Evolutionary conservation across 2,329 filamentous ascomycete species (phyloP), one percentile per base, ranked within the genome.

Genomic region (Arthroderma uncinatum): DNA sequence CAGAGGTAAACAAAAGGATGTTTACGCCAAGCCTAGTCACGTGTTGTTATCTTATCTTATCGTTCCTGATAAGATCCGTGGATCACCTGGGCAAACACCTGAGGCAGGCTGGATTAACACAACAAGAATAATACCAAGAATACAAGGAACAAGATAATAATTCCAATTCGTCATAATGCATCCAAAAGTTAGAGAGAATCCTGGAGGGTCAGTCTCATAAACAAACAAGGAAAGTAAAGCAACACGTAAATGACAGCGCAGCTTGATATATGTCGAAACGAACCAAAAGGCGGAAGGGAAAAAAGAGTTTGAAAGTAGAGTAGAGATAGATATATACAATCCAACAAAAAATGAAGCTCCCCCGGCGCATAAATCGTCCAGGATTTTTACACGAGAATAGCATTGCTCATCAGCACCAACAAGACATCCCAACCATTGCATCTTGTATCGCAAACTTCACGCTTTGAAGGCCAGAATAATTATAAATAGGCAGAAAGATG

Each of bases 271-370:
- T 40, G 9, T 12, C n/a, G 19, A 21, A 37, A 36, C 12, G 28
- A 37, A 34, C 52, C 19, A 54, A 54, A 54, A 40, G 39, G 33
- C 10, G 16, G 42, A 47, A 54, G 55, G 53, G 56, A 37, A 54
- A 56, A 55, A 47, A 53, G 47, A 19, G 48, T 53, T 55, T 57
- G 37, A 60, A 53, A 57, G 56, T 60, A 54, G 58, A 60, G 58
- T 60, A 60, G 58, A 58, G 58, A 59, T 59, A 40, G 52, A 53
- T 54, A 59, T 60, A 56, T 58, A 60, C 53, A 60, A 16, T 30
- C 44, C 30, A 23, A 42, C 19, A n/a, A 30, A 33, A 21, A 4
- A 33, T 50, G 25, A 33, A 9, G 28, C 19, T 30, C 14, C 25
- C 47, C 33, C 16, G 28, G 25, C 25, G 14, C 25, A 50, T 28